A percentile compares a stretch with the other conserved stretches of the same genome.
These are phyloP conservation scores for Lepidium africanum DNA, from an alignment of 345 rosid genomes.

Conservation along the genomic window DNA sequence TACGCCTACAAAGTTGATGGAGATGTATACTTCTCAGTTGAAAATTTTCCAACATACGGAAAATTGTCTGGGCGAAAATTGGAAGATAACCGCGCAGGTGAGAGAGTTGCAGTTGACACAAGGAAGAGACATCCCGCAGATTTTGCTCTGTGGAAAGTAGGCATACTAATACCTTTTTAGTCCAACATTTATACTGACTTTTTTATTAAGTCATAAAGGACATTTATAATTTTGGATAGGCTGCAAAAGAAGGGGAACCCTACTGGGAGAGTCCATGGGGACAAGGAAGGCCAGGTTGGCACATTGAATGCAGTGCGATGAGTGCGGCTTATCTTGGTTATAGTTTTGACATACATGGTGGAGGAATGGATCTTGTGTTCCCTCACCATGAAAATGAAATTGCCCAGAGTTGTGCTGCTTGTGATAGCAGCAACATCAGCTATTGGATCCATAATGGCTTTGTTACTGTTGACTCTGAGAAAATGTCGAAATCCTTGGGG, in stretches of 20 bases:
- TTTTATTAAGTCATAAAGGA: not conserved
- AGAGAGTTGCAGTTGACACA: conserved; percentile 80
- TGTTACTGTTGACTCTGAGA: conserved; percentile 91
- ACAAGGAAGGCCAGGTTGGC: conserved; percentile 97
- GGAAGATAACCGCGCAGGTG: conserved; percentile 95
- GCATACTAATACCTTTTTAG: not conserved
- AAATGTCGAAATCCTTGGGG: conserved; percentile 97
- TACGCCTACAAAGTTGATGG: conserved; percentile 73
- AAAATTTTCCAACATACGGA: conserved; percentile 67
- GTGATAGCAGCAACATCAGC: conserved; percentile 60
- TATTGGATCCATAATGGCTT: conserved; percentile 97
- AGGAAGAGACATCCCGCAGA: conserved; percentile 94
- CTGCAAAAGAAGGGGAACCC: conserved; percentile 82
- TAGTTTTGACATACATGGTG: conserved; percentile 91
- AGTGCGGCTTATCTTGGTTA: conserved; percentile 84
- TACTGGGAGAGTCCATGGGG: conserved; percentile 99
- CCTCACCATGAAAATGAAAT: conserved; percentile 99
- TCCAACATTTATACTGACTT: not conserved
- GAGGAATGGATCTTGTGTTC: conserved; percentile 98
- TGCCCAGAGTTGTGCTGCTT: conserved; percentile 97
- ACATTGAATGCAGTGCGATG: conserved; percentile 97
- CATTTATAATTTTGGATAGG: conserved; percentile 33
- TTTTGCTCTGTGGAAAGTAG: conserved; percentile 92
- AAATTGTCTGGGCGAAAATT: conserved; percentile 72
- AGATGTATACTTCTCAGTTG: conserved; percentile 79